Percentiles rank a stretch among this genome's conserved stretches.
phyloP scores from a whole-genome alignment of 179 eudicot genomes.

The Silene noctiflora region DNA sequence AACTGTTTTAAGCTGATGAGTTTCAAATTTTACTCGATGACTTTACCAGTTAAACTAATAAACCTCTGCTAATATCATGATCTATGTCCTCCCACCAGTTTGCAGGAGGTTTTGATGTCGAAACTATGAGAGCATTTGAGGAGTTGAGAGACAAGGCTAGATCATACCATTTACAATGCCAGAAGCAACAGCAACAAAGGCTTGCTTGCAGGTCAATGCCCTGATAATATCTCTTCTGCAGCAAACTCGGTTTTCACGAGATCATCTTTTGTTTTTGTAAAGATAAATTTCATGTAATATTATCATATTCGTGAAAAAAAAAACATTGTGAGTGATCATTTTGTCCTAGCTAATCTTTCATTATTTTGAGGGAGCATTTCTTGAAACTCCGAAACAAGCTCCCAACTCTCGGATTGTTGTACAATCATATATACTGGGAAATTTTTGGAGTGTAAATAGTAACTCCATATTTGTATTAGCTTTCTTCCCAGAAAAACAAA shows the following conservation, averaged over 20 bases:
- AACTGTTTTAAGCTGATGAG: background rate
- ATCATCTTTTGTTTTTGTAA: conserved; percentile 20
- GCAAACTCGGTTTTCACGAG: conserved; percentile 27
- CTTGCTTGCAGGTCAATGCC: conserved; percentile 32
- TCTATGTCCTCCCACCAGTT: conserved; percentile 24
- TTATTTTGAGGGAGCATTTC: background rate
- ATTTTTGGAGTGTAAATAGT: background rate
- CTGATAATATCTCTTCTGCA: conserved; percentile 19
- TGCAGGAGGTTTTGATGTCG: conserved; percentile 47
- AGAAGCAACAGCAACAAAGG: conserved; percentile 29
- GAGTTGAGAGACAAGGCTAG: conserved; percentile 44
- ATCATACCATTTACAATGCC: conserved; percentile 29
- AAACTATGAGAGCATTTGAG: conserved; percentile 47
- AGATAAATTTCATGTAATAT: conserved; percentile 11
- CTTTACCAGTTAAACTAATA: background rate
- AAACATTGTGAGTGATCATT: background rate
- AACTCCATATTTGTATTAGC: background rate
- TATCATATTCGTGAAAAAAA: conserved; percentile 1
- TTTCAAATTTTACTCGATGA: background rate
- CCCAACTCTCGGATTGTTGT: background rate
- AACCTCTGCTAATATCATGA: background rate
- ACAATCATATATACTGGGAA: background rate
- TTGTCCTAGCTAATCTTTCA: background rate
- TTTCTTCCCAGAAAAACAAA: background rate
- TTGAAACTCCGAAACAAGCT: background rate